Conservation (phyloP, 176 grass and related monocot genomes). For the Leersia perrieri region DNA sequence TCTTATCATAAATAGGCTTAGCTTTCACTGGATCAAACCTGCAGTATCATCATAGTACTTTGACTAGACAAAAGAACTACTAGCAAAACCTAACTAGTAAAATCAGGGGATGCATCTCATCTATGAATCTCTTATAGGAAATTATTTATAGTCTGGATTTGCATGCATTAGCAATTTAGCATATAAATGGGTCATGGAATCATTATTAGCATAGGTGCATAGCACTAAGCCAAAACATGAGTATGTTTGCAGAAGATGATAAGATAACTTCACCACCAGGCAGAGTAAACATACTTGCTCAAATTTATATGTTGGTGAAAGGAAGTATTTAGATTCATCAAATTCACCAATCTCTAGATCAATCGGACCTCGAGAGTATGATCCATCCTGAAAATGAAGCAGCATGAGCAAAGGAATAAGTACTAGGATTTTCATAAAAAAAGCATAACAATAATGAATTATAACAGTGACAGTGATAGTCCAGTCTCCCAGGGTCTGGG, state of each 20-base stretch:
- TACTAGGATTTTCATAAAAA: background rate
- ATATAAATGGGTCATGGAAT: constrained; percentile 27
- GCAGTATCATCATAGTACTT: background rate
- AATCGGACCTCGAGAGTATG: constrained; percentile 91
- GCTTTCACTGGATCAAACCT: background rate
- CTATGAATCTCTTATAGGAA: background rate
- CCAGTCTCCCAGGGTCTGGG: background rate
- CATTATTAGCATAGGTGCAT: constrained; percentile 8
- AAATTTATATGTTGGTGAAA: constrained; percentile 90
- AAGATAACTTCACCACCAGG: background rate
- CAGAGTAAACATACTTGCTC: constrained; percentile 76
- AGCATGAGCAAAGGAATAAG: constrained; percentile 6
- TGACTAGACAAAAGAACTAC: background rate
- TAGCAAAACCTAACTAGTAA: background rate
- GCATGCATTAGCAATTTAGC: background rate
- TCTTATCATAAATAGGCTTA: background rate
- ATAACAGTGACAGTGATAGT: background rate
- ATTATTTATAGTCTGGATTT: background rate
- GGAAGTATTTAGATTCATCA: constrained; percentile 86
- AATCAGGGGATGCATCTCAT: background rate
- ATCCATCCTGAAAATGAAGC: constrained; percentile 77
- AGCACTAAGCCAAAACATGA: constrained; percentile 9
- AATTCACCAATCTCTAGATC: constrained; percentile 70
- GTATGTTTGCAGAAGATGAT: background rate
- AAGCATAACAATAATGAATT: background rate